Percentiles rank a stretch among this genome's conserved stretches.
Evolutionary conservation across 192 early-diverging fungal species (phyloP).

Genomic region (Podila clonocystis): DNA sequence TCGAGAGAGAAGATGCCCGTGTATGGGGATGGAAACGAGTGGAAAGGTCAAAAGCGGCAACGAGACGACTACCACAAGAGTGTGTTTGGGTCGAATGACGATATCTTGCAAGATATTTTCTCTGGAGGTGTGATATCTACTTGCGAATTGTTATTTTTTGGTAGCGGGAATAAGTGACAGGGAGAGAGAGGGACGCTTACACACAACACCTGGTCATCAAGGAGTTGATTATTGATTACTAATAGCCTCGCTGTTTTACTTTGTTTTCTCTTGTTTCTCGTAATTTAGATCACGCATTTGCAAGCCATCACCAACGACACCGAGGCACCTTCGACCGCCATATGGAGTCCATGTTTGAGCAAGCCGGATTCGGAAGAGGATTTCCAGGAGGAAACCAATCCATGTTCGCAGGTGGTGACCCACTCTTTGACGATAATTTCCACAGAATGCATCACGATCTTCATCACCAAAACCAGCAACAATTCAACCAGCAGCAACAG

Average conservation of each 20-base stretch:
- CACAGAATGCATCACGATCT: not conserved
- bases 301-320: conserved; percentile 24
- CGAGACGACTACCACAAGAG: not conserved
- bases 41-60: not conserved
- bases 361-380: not conserved
- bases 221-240: not conserved
- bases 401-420: not conserved
- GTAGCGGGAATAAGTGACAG: not conserved
- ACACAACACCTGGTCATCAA: too few relatives aligned
- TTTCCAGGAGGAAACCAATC: conserved; percentile 5
- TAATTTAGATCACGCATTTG: conserved; percentile 17
- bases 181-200: too few relatives aligned
- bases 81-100: conserved; percentile 5
- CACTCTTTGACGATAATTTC: not conserved
- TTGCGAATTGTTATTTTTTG: not conserved
- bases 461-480: not conserved
- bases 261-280: not conserved
- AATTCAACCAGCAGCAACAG: not conserved
- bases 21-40: conserved; percentile 4
- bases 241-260: not conserved
- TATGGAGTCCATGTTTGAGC: conserved; percentile 25
- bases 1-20: not conserved
- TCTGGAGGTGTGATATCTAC: conserved; percentile 4
- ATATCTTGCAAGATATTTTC: conserved; percentile 9
- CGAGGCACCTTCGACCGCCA: conserved; percentile 17